Evolutionary conservation across 139 green algal species (phyloP), one percentile per base, ranked within the genome.

Genomic region (Chlorella sp.): DNA sequence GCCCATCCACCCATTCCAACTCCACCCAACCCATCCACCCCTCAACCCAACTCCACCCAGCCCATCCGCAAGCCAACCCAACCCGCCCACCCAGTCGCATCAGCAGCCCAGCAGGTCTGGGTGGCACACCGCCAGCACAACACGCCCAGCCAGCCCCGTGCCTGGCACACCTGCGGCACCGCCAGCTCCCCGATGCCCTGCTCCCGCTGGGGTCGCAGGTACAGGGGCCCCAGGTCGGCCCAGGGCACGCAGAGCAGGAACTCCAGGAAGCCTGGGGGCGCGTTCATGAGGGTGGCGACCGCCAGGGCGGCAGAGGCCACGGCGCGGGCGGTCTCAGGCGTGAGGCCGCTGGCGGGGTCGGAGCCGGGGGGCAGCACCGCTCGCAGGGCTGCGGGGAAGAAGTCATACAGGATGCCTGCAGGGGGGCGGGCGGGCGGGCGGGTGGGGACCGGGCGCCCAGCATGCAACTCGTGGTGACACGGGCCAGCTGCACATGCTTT

Each of bases 201-300:
- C 40, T 69, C 71, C 69, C 71, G 85, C 85, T 48, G 68, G 19
- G 69, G 60, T 24, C 42, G 73, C 22, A 66, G 57, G 60, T 89
- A 90, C 42, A 96, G 82, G 57, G 92, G 83, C 11, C 92, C 92
- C 53, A 97, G 90, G 64, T 95, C 91, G 16, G 90, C 86, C 95
- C 95, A 97, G 1, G 95, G 95, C n/a, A 97, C 91, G 73, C 95
- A 96, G 4, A 97, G 90, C 87, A 97, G 85, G 88, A 97, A 97
- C 86, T 97, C 95, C 79, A 97, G 89, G 66, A 97, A 97, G 0
- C 94, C 93, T 0, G 94, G 93, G 0, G 95, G 95, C 0, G 93
- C 93, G 53, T 96, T 96, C 81, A 97, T 90, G 3, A 97, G 91
- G 0, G 91, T 89, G 0, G 94, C 94, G 3, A 94, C 91, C 4